Evolutionary conservation across 2,329 filamentous ascomycete species (phyloP).

Genomic region (Cercospora canescens): DNA sequence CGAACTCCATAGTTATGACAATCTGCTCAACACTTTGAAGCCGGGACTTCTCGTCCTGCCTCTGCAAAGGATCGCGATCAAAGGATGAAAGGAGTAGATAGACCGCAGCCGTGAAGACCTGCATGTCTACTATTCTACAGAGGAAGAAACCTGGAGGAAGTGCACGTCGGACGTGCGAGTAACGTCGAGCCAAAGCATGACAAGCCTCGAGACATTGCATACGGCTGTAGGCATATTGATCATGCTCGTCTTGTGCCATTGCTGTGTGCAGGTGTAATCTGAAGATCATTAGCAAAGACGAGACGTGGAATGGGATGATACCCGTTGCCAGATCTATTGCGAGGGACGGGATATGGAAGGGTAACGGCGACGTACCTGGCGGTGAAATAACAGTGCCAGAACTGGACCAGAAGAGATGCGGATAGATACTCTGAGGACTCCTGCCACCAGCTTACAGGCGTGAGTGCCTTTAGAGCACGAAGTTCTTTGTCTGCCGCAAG

Average conservation of each 20-base stretch:
- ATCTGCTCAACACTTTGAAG: constrained; percentile 21
- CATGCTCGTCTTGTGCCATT: constrained; percentile 26
- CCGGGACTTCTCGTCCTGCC: background rate
- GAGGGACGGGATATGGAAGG: too few relatives aligned
- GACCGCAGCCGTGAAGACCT: constrained; percentile 29
- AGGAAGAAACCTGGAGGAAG: constrained; percentile 32
- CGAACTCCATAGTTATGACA: constrained; percentile 21
- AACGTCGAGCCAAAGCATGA: constrained; percentile 24
- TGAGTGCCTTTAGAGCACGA: constrained; percentile 26
- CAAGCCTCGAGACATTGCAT: constrained; percentile 29
- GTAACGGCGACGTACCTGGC: background rate
- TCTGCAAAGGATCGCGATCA: background rate
- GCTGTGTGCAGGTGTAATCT: constrained; percentile 31
- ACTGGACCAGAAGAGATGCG: constrained; percentile 27
- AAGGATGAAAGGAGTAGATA: constrained; percentile 25
- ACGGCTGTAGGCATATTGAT: constrained; percentile 29
- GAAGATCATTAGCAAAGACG: background rate
- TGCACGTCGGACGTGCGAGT: constrained; percentile 21
- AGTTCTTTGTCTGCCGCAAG: constrained; percentile 26
- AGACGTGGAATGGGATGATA: background rate
- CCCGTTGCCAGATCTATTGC: background rate
- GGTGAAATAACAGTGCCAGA: constrained; percentile 31
- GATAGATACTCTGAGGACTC: constrained; percentile 11
- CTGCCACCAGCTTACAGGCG: constrained; percentile 23
- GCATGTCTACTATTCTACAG: constrained; percentile 30